Percentiles rank a stretch among this genome's conserved stretches.
phyloP scores from a whole-genome alignment of 1,284 basidiomycete species.

The Apiotrichum mycotoxinovorans region DNA sequence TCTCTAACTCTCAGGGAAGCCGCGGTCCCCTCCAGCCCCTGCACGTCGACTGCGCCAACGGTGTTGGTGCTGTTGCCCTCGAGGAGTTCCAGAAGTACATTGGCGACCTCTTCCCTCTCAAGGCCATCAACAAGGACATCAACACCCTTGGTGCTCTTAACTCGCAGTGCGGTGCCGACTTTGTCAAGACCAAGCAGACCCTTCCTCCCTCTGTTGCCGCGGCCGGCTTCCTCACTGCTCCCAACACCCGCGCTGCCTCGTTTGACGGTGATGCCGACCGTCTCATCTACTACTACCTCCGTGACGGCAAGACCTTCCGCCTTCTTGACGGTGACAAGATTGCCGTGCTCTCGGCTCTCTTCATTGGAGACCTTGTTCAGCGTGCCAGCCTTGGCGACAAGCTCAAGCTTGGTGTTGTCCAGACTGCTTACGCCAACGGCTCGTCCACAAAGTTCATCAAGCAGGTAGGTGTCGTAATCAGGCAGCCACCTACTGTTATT shows the following conservation, averaged over 20 bases:
- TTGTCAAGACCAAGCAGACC: slow-evolving; percentile 87
- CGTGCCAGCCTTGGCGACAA: slow-evolving; percentile 62
- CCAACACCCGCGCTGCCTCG: slow-evolving; percentile 79
- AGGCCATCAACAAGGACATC: slow-evolving; percentile 65
- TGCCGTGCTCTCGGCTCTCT: slow-evolving; percentile 85
- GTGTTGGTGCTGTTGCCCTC: slow-evolving; percentile 80
- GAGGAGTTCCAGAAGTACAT: slow-evolving; percentile 55
- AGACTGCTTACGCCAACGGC: slow-evolving; percentile 98
- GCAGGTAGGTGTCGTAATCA: slow-evolving; percentile 57
- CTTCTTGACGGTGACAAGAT: slow-evolving; percentile 99
- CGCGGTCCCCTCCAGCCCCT: slow-evolving; percentile 55
- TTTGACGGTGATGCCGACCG: slow-evolving; percentile 98
- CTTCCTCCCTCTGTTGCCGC: slow-evolving; percentile 58
- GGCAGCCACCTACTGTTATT: not conserved
- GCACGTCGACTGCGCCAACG: slow-evolving; percentile 94
- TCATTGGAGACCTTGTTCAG: slow-evolving; percentile 86
- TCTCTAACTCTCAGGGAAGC: slow-evolving; percentile 54
- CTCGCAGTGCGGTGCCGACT: slow-evolving; percentile 89
- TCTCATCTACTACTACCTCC: slow-evolving; percentile 86
- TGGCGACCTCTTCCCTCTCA: slow-evolving; percentile 38
- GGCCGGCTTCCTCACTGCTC: slow-evolving; percentile 56
- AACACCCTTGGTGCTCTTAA: slow-evolving; percentile 74
- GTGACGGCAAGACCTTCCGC: slow-evolving; percentile 66
- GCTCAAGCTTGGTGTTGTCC: slow-evolving; percentile 88
- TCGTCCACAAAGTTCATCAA: slow-evolving; percentile 89